Evolutionary conservation across 2,329 filamentous ascomycete species (phyloP).

Genomic region (Hypoxylon sp.): DNA sequence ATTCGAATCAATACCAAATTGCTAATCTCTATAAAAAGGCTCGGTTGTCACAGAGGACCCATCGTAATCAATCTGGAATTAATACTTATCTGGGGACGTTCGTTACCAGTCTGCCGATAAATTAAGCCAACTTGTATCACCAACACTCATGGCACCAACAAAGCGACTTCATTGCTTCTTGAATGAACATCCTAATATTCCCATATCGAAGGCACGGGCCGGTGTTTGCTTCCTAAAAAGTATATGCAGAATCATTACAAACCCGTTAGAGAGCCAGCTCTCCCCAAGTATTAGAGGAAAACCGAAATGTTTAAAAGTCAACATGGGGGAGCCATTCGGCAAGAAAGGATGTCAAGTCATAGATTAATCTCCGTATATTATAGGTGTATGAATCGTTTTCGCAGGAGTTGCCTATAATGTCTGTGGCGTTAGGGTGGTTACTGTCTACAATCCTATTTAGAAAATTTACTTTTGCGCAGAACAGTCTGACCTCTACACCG

Average conservation of each 20-base stretch:
- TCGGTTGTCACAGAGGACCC: neutral
- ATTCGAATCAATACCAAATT: neutral
- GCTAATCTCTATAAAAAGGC: neutral
- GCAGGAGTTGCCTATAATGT: neutral
- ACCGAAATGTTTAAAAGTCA: neutral
- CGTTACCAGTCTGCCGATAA: neutral
- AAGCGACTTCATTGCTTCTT: neutral
- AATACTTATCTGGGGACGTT: neutral
- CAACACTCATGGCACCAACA: neutral
- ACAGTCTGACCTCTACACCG: neutral
- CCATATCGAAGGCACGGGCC: neutral
- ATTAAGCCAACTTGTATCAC: neutral
- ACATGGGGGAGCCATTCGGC: neutral
- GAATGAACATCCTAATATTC: neutral
- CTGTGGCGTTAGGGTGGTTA: neutral
- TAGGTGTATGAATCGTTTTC: neutral
- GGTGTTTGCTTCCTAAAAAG: neutral
- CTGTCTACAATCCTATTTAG: neutral
- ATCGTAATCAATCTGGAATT: neutral
- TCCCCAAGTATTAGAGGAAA: neutral
- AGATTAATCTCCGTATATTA: neutral
- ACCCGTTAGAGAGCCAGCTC: neutral
- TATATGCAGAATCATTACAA: neutral
- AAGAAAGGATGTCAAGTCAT: neutral
- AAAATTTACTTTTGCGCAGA: neutral